Evolutionary conservation across 108 stramenopile genomes (phyloP).

Genomic region (Stephanodiscus minutulus): DNA sequence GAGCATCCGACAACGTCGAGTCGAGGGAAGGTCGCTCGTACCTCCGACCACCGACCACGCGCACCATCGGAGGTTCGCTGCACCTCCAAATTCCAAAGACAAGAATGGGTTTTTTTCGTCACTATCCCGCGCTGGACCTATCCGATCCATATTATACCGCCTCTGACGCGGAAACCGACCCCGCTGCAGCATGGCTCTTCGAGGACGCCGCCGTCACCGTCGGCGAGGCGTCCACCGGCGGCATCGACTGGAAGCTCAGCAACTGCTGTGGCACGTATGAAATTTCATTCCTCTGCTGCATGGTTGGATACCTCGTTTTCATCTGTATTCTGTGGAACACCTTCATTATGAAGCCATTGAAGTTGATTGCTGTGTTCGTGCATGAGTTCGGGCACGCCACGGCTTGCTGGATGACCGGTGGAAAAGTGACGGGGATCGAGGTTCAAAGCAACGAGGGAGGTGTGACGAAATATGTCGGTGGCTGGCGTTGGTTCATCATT

Average conservation of each 20-base stretch:
- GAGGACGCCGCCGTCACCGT: neutral
- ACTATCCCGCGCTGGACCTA: neutral
- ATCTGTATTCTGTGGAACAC: conserved; percentile 63
- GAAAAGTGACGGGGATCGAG: conserved; percentile 67
- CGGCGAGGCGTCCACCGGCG: neutral
- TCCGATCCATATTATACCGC: conserved; percentile 6
- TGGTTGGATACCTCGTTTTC: conserved; percentile 59
- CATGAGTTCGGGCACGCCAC: conserved; percentile 85
- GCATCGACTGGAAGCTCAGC: conserved; percentile 34
- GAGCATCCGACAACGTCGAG: too few relatives aligned
- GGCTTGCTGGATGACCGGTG: conserved; percentile 85
- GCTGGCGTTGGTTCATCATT: conserved; percentile 70
- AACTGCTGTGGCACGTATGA: conserved; percentile 48
- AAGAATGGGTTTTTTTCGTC: neutral
- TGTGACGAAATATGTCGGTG: conserved; percentile 77
- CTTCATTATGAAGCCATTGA: conserved; percentile 73
- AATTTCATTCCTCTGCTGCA: conserved; percentile 55
- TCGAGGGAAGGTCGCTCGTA: too few relatives aligned
- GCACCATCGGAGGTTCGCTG: too few relatives aligned
- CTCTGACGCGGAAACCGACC: conserved; percentile 1
- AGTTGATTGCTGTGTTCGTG: conserved; percentile 80
- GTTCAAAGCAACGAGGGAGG: conserved; percentile 84
- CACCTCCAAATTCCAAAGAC: too few relatives aligned
- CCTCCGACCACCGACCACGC: too few relatives aligned
- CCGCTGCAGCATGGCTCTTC: conserved; percentile 5